Conservation (phyloP, 176 grass and related monocot species). For the Pharus latifolius region DNA sequence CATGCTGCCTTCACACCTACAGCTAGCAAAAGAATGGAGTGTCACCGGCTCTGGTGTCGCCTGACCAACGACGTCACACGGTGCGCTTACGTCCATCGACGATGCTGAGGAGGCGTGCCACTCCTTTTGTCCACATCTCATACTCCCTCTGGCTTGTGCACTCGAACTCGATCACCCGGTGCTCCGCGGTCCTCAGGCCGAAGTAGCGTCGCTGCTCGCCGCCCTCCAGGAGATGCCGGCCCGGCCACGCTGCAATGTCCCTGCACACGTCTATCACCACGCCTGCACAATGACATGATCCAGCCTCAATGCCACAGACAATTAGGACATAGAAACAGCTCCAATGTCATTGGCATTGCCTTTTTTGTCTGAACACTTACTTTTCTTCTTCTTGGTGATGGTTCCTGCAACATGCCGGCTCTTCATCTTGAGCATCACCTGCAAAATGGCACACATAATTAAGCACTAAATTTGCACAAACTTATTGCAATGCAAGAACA, state of each 20-base stretch:
- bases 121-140: conserved; percentile 86
- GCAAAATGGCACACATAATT: background rate
- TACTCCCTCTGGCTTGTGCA: conserved; percentile 46
- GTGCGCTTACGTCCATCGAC: conserved; percentile 41
- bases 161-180: conserved; percentile 94
- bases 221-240: conserved; percentile 70
- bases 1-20: background rate
- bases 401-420: conserved; percentile 75
- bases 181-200: conserved; percentile 70
- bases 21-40: background rate
- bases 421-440: conserved; percentile 99
- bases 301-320: background rate
- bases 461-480: background rate
- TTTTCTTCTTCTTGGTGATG: conserved; percentile 96
- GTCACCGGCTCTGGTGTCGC: background rate
- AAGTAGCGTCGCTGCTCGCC: conserved; percentile 85
- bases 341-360: background rate
- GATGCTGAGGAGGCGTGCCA: conserved; percentile 59
- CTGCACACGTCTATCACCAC: conserved; percentile 83
- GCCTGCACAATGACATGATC: conserved; percentile 17
- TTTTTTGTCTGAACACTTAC: conserved; percentile 22
- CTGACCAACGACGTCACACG: background rate
- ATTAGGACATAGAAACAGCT: background rate
- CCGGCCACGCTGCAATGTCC: conserved; percentile 74
- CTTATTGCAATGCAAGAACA: background rate